Evolutionary conservation across 179 eudicot species (phyloP).

Genomic region (Drosera spatulata): DNA sequence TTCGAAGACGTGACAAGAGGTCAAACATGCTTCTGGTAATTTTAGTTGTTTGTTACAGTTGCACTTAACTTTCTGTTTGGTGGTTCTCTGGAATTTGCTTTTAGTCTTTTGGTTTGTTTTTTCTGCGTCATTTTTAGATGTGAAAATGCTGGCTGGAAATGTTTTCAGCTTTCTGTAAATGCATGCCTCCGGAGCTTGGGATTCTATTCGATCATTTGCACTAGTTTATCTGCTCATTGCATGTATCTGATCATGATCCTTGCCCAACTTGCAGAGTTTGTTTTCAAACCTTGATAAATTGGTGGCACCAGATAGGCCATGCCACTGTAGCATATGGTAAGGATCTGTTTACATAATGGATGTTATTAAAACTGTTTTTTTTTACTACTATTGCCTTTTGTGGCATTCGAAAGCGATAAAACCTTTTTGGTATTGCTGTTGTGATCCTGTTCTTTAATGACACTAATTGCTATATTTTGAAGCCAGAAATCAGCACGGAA

Average conservation of each 20-base stretch:
- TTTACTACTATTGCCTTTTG: too few relatives aligned
- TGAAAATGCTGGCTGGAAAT: too few relatives aligned
- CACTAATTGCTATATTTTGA: too few relatives aligned
- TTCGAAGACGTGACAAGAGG: constrained; percentile 41
- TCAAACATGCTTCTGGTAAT: constrained; percentile 66
- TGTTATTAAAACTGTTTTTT: background rate
- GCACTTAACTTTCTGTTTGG: background rate
- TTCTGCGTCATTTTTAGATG: too few relatives aligned
- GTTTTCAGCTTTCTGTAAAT: too few relatives aligned
- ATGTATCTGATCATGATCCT: background rate
- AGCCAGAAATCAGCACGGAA: too few relatives aligned
- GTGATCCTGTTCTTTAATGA: too few relatives aligned
- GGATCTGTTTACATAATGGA: constrained; percentile 1
- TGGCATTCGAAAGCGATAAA: too few relatives aligned
- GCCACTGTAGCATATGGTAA: constrained; percentile 61
- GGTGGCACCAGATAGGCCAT: constrained; percentile 49
- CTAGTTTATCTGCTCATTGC: background rate
- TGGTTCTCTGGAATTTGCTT: background rate
- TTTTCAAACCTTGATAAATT: constrained; percentile 47
- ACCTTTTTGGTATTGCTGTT: too few relatives aligned
- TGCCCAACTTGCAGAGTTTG: constrained; percentile 32
- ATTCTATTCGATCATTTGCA: too few relatives aligned
- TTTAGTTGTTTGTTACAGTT: constrained; percentile 1
- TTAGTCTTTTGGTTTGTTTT: background rate
- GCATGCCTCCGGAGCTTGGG: too few relatives aligned